Evolutionary conservation across 2,329 filamentous ascomycete species (phyloP), one percentile per base, ranked within the genome.

Genomic region (Colletotrichum theobromicola): DNA sequence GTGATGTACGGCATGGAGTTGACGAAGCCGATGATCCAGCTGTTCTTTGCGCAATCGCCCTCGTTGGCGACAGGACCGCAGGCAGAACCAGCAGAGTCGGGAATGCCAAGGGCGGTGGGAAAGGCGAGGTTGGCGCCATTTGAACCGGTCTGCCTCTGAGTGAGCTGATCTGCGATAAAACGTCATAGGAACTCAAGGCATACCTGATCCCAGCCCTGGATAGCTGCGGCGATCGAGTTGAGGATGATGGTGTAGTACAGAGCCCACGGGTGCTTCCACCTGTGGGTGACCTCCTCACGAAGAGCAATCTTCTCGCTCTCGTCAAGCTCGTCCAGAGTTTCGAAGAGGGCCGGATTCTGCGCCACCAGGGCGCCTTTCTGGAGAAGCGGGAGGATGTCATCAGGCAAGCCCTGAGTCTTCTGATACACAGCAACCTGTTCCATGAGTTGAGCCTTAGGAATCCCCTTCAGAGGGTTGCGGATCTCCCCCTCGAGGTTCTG

Each of bases 11-110:
- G 83, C 76, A 83, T 85, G 15, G 86, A 81, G 71, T 93, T 93
- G 72, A 93, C 84, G 2, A 93, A 80, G 24, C 92, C 92, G 28
- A 93, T 86, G 57, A 93, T 85, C 90, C 91, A 93, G 66, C 86
- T 85, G 77, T 92, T 90, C 55, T 81, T 83, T 46, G 80, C 79
- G 57, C 83, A 85, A 2, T 83, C 79, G 37, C 85, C 86, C 30
- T 85, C 78, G 10, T 79, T 80, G 18, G 80, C 79, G 15, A 81
- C 80, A 0, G 81, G 79, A 0, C 81, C 82, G 53, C 83, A 85
- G 3, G 80, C 68, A 0, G 80, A 80, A 2, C 79, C 79, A 1
- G 79, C 78, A 2, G 72, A 30, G 37, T 84, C 82, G 2, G 82
- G 80, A 66, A 89, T 88, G 21, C 86, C 87, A 42, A 89, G 83